Evolutionary conservation across 179 eudicot species (phyloP), one percentile per base, ranked within the genome.

Genomic region (Vitellaria paradoxa): DNA sequence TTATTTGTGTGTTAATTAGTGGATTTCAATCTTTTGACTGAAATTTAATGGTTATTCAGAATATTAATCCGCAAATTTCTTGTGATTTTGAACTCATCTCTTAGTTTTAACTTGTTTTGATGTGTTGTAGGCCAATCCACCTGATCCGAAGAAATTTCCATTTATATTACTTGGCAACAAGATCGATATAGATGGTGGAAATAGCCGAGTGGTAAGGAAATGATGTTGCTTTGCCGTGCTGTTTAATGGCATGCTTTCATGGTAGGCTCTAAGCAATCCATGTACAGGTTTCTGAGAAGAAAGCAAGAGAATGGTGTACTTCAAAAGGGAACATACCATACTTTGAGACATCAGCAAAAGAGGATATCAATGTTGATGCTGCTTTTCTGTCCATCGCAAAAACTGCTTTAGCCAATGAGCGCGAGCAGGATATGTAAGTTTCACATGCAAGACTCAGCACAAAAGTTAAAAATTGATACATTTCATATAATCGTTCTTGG

Each of bases 351-450:
- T 30, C 86, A 64, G 86, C 86, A 59, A 84, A 84, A 66, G 86
- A 84, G 77, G 84, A 84, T 69, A 66, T 75, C 76, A 84, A 84
- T 72, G 84, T 84, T 37, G 86, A 84, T 81, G 81, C 80, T 66
- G 84, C 86, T 49, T 81, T 84, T 52, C 64, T 81, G 50, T 81
- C 82, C 12, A 81, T 84, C 26, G 83, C 86, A 5, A 84, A 81
- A 46, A 55, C 78, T 65, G 86, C 86, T 75, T 69, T 84, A 69
- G 80, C 80, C 68, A 81, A 81, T 78, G 84, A 84, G 64, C 84
- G 78, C 66, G 84, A 84, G 75, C 84, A 81, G 53, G 86, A 84
- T 23, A 84, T 84, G 86, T 84, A 78, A 84, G 86, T 30, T 84
- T 18, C 76, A 68, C 26, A 20, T 61, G 30, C 0, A 30, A 26